Percentiles rank a stretch among this genome's conserved stretches.
phyloP scores from a whole-genome alignment of 2,329 filamentous ascomycete genomes.

The Microdochium bolleyi region DNA sequence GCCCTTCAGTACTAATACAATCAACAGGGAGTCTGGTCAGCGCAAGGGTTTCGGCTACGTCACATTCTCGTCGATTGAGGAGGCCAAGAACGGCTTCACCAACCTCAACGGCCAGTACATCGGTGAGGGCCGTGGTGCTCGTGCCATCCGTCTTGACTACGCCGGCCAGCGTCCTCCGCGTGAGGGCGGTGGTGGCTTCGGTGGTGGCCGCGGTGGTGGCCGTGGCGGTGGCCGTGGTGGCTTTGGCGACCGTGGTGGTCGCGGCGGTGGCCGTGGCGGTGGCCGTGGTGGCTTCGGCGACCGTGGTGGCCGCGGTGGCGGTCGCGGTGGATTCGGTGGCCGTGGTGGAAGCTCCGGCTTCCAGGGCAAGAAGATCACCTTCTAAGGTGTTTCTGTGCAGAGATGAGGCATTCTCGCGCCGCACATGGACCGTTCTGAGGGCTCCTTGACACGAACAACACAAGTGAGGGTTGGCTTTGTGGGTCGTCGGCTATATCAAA shows the following conservation, averaged over 20 bases:
- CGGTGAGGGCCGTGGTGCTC: conserved; percentile 59
- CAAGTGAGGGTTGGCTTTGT: conserved; percentile 37
- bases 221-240: conserved; percentile 36
- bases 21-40: conserved; percentile 62
- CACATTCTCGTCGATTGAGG: conserved; percentile 72
- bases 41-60: conserved; percentile 94
- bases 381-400: conserved; percentile 30
- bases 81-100: conserved; percentile 69
- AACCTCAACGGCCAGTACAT: conserved; percentile 59
- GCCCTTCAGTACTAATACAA: conserved; percentile 16
- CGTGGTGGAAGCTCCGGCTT: conserved; percentile 41
- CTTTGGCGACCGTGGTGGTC: conserved; percentile 38
- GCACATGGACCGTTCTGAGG: conserved; percentile 28
- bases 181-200: conserved; percentile 39
- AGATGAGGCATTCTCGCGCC: conserved; percentile 3
- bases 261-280: conserved; percentile 40
- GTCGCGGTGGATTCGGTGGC: conserved; percentile 42
- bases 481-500: conserved; percentile 44
- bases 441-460: conserved; percentile 32
- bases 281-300: conserved; percentile 39
- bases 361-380: conserved; percentile 71
- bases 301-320: conserved; percentile 42
- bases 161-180: conserved; percentile 58
- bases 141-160: conserved; percentile 76
- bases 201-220: conserved; percentile 45